A percentile compares a stretch with the other conserved stretches of the same genome.
phyloP scores from a whole-genome alignment of 768 basidiomycete genomes.

The Phlebiopsis gigantea region DNA sequence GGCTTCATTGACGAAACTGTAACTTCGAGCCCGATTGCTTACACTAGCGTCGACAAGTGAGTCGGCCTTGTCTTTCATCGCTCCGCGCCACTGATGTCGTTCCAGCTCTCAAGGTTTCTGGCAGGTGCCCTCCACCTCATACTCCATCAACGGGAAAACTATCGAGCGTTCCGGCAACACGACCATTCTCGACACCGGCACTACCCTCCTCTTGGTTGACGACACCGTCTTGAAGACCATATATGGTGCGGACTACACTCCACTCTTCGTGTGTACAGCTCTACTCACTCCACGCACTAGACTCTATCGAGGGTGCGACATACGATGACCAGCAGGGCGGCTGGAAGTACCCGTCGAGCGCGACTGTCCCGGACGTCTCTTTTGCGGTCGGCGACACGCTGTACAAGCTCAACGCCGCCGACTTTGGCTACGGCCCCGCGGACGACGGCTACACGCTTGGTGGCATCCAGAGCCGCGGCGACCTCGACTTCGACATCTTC shows the following conservation, averaged over 20 bases:
- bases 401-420: constrained; percentile 23
- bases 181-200: constrained; percentile 35
- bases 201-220: constrained; percentile 26
- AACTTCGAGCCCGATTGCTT: constrained; percentile 23
- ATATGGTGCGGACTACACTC: constrained; percentile 20
- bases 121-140: constrained; percentile 29
- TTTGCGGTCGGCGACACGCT: constrained; percentile 30
- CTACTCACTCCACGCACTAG: constrained; percentile 17
- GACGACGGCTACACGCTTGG: constrained; percentile 24
- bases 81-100: background rate
- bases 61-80: constrained; percentile 10
- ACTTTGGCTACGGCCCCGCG: constrained; percentile 23
- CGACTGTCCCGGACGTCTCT: constrained; percentile 26
- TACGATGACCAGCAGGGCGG: constrained; percentile 32
- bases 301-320: constrained; percentile 29
- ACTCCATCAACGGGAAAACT: constrained; percentile 21
- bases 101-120: constrained; percentile 34
- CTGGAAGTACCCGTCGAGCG: constrained; percentile 30
- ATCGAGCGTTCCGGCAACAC: constrained; percentile 26
- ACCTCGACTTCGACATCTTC: constrained; percentile 27
- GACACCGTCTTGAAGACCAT: constrained; percentile 28
- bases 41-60: constrained; percentile 24
- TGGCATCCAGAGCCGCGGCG: constrained; percentile 29
- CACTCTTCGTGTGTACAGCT: constrained; percentile 11
- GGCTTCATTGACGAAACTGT: constrained; percentile 30